Evolutionary conservation across 441 rosid species (phyloP).

Genomic region (Erysimum cheiri): DNA sequence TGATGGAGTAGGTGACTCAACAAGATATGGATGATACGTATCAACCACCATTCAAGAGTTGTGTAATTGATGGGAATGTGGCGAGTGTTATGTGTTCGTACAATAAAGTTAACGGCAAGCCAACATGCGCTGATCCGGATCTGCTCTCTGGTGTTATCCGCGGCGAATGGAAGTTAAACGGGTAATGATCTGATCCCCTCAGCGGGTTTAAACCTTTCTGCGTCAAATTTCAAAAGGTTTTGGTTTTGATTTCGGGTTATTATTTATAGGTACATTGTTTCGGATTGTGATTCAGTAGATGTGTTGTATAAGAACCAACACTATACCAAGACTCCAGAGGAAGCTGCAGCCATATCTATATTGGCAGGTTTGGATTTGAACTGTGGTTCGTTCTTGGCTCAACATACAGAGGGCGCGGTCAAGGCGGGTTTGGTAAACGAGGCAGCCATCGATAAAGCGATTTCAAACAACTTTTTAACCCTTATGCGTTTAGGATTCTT

Average conservation of each 20-base stretch:
- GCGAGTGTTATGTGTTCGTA: conserved; percentile 81
- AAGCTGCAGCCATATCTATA: conserved; percentile 49
- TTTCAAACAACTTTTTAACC: conserved; percentile 47
- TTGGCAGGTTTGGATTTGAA: conserved; percentile 59
- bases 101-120: conserved; percentile 70
- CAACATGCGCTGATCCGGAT: conserved; percentile 68
- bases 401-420: conserved; percentile 47
- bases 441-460: conserved; percentile 46
- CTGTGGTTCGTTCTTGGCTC: conserved; percentile 44
- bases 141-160: conserved; percentile 58
- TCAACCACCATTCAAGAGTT: conserved; percentile 72
- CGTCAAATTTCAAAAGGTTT: not conserved
- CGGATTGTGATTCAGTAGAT: conserved; percentile 68
- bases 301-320: conserved; percentile 48
- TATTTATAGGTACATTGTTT: conserved; percentile 54
- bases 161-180: conserved; percentile 67
- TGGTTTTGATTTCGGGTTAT: not conserved
- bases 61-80: conserved; percentile 67
- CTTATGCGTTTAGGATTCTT: conserved; percentile 64
- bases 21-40: conserved; percentile 74
- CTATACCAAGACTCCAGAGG: conserved; percentile 46
- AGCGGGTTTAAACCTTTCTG: not conserved
- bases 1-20: conserved; percentile 63
- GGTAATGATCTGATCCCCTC: conserved; percentile 25
- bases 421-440: conserved; percentile 51